Evolutionary conservation across 768 basidiomycete genomes (phyloP), one percentile per base, ranked within the genome.

Genomic region (Hygrocybe punicea): DNA sequence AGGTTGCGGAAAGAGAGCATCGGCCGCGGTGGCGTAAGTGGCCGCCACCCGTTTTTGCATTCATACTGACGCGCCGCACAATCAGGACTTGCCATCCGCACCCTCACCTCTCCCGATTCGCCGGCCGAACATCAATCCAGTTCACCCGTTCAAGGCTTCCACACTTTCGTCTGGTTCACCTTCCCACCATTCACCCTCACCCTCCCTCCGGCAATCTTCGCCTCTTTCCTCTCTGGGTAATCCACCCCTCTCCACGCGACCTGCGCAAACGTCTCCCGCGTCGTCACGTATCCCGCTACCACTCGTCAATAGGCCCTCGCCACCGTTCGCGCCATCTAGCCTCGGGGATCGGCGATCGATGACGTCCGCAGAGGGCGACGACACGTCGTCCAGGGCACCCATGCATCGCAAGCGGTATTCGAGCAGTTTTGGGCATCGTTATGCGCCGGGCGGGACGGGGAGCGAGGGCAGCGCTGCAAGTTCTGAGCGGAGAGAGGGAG

Each of bases 401-500:
- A 29, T 29, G 29, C 54, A 71, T 10, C 74, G 84, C 37, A 87
- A 86, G 68, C 76, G 87, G 6, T 92, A 90, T 72, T 87, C 86
- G 45, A 89, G 86, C 61, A 87, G 84, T 58, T 92, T 92, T 66
- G 84, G 86, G 9, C 84, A 91, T 67, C 79, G 89, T 44, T 88
- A 88, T 66, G 66, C 74, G 13, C 71, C 64, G 29, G 69, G 69
- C 4, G 68, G 73, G 54, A 67, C 76, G 1, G 72, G 77, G 7
- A 79, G 78, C 53, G 76, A 72, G 33, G 72, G 64, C 3, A 67
- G 65, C 53, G 63, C 62, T 4, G 64, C 64, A 56, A 65, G 67
- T 49, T 67, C 60, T 56, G 60, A 13, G 57, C 21, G 45, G 55
- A 58, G 55, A 49, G 56, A 47, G 36, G 58, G 48, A 40, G 60